Evolutionary conservation across 2,329 filamentous ascomycete species (phyloP).

Genomic region (Sporothrix pseudoabietina): DNA sequence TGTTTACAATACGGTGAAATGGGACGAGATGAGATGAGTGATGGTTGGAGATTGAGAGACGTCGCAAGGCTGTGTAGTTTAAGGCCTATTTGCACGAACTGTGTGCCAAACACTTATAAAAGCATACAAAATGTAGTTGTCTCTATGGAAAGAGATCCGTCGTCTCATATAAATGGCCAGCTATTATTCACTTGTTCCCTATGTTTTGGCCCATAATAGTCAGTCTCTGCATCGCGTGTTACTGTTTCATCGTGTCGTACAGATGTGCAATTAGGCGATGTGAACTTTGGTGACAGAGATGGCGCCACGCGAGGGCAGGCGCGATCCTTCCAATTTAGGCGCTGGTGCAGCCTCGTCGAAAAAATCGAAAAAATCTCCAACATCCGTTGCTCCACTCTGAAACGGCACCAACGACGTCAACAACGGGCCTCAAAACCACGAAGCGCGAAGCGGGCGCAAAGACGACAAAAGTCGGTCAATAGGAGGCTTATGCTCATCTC

Average conservation of each 20-base stretch:
- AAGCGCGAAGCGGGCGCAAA: too few species aligned
- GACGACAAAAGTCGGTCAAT: not conserved
- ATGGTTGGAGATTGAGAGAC: not conserved
- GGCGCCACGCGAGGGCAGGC: not conserved
- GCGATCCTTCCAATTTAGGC: slow-evolving; percentile 16
- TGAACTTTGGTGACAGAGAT: not conserved
- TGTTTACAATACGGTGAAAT: too few species aligned
- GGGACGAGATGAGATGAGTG: not conserved
- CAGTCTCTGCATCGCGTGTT: not conserved
- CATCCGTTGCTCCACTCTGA: not conserved
- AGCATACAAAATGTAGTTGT: too few species aligned
- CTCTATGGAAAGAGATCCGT: too few species aligned
- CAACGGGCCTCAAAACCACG: not conserved
- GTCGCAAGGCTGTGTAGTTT: not conserved
- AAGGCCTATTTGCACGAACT: not conserved
- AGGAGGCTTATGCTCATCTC: not conserved
- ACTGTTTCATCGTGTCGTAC: not conserved
- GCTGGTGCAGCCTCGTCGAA: slow-evolving; percentile 13
- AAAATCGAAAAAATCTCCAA: not conserved
- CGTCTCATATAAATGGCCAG: too few species aligned
- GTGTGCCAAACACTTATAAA: not conserved
- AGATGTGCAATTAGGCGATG: not conserved
- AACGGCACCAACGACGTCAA: not conserved
- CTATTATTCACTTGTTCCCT: too few species aligned
- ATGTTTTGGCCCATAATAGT: too few species aligned